Evolutionary conservation across 2,329 filamentous ascomycete genomes (phyloP).

Genomic region (Bipolaris oryzae): DNA sequence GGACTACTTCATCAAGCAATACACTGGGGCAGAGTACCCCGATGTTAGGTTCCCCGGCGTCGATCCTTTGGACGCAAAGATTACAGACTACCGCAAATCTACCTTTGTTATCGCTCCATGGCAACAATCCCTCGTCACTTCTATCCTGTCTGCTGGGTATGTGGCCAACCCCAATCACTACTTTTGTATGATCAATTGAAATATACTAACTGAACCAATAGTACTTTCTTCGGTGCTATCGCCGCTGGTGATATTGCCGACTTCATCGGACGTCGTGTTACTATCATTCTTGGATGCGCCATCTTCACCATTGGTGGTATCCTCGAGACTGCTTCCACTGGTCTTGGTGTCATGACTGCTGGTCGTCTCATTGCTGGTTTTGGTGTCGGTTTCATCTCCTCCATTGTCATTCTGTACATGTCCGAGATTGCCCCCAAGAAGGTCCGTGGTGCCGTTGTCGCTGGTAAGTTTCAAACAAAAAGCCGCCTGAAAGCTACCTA

Average conservation of each 20-base stretch:
- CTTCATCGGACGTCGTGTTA: constrained; percentile 67
- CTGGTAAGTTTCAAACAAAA: constrained; percentile 38
- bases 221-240: constrained; percentile 77
- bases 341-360: constrained; percentile 68
- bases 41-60: constrained; percentile 48
- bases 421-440: constrained; percentile 74
- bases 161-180: neutral
- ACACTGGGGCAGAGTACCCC: constrained; percentile 42
- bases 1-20: constrained; percentile 48
- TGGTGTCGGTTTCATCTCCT: constrained; percentile 75
- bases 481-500: neutral
- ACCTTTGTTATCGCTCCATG: constrained; percentile 39
- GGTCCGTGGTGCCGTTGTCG: constrained; percentile 78
- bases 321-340: constrained; percentile 65
- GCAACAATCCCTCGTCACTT: constrained; percentile 67
- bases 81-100: constrained; percentile 63
- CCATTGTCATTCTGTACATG: constrained; percentile 73
- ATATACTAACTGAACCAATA: constrained; percentile 1
- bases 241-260: constrained; percentile 65
- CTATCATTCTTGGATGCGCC: constrained; percentile 65
- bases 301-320: constrained; percentile 65
- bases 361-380: constrained; percentile 77
- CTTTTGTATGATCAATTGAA: neutral
- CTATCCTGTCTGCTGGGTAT: constrained; percentile 70
- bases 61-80: constrained; percentile 64